A percentile compares a stretch with the other conserved stretches of the same genome.
These are phyloP conservation scores for Cladosporium sp. DNA, from an alignment of 2,329 filamentous ascomycete genomes.

Conservation along the genomic window DNA sequence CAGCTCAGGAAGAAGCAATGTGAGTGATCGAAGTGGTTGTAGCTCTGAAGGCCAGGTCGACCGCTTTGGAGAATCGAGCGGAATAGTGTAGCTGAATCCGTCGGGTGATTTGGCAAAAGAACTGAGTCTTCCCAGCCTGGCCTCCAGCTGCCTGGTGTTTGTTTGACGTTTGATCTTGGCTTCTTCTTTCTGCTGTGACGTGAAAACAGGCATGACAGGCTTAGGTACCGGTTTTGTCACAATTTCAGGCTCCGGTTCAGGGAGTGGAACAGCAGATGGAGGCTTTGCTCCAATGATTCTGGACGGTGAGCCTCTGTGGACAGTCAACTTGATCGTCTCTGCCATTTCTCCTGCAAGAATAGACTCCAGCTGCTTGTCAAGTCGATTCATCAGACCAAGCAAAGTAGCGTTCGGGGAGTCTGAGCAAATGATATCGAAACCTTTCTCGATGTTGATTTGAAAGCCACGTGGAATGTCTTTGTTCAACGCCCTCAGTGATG, in stretches of 20 bases:
- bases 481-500: constrained; percentile 62
- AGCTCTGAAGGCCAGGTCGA: constrained; percentile 58
- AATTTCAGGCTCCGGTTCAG: neutral
- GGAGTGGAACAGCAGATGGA: neutral
- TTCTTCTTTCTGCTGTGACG: constrained; percentile 55
- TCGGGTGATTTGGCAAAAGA: constrained; percentile 66
- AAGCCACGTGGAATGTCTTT: constrained; percentile 68
- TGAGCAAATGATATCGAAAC: constrained; percentile 63
- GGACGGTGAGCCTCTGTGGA: constrained; percentile 38
- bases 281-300: neutral
- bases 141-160: constrained; percentile 69
- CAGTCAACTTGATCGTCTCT: constrained; percentile 67
- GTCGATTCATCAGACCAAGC: constrained; percentile 61
- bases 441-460: constrained; percentile 70
- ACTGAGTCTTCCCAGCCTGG: constrained; percentile 64
- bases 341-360: constrained; percentile 67
- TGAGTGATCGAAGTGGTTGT: constrained; percentile 59
- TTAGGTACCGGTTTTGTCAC: constrained; percentile 22
- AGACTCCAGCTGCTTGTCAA: constrained; percentile 68
- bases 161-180: constrained; percentile 61
- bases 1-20: constrained; percentile 63
- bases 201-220: constrained; percentile 47
- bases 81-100: constrained; percentile 65
- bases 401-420: constrained; percentile 56
- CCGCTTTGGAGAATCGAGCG: constrained; percentile 62